Evolutionary conservation across 495 filamentous ascomycete species (phyloP).

Genomic region (Aspergillus heteromorphus): DNA sequence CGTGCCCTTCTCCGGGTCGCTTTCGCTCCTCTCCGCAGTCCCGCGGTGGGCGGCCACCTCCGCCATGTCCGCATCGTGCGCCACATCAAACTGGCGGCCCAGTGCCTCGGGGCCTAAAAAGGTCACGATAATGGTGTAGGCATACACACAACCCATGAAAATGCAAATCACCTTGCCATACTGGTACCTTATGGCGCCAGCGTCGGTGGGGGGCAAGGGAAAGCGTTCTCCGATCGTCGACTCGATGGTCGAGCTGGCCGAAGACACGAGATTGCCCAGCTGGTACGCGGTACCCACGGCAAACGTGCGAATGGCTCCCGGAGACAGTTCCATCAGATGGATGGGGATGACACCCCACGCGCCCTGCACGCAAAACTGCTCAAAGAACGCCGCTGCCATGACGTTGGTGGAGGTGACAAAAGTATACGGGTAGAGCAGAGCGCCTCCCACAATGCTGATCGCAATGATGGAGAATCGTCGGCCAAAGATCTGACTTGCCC

Average conservation of each 20-base stretch:
- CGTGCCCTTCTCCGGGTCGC: conserved; percentile 18
- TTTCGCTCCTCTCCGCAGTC: background rate
- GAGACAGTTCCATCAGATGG: conserved; percentile 82
- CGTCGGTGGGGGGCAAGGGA: conserved; percentile 56
- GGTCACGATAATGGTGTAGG: conserved; percentile 70
- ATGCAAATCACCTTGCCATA: conserved; percentile 92
- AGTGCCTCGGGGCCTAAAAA: conserved; percentile 73
- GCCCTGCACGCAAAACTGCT: conserved; percentile 86
- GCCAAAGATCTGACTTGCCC: conserved; percentile 74
- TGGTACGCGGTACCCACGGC: conserved; percentile 81
- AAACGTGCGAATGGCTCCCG: conserved; percentile 76
- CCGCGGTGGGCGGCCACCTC: conserved; percentile 34
- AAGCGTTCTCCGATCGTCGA: conserved; percentile 76
- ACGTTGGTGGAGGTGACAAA: conserved; percentile 56
- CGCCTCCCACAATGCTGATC: conserved; percentile 70
- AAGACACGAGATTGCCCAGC: conserved; percentile 77
- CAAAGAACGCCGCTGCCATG: conserved; percentile 84
- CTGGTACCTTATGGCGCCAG: conserved; percentile 53
- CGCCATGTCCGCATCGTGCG: conserved; percentile 58
- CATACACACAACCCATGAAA: conserved; percentile 90
- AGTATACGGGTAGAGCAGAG: conserved; percentile 76
- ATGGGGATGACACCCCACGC: conserved; percentile 83
- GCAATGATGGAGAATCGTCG: conserved; percentile 76
- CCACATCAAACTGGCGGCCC: conserved; percentile 59
- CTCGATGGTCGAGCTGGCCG: conserved; percentile 78